A percentile compares a stretch with the other conserved stretches of the same genome.
Evolutionary conservation across 371 early-diverging fungal species (phyloP).

Genomic region (Paraphysoderma sedebokerense): DNA sequence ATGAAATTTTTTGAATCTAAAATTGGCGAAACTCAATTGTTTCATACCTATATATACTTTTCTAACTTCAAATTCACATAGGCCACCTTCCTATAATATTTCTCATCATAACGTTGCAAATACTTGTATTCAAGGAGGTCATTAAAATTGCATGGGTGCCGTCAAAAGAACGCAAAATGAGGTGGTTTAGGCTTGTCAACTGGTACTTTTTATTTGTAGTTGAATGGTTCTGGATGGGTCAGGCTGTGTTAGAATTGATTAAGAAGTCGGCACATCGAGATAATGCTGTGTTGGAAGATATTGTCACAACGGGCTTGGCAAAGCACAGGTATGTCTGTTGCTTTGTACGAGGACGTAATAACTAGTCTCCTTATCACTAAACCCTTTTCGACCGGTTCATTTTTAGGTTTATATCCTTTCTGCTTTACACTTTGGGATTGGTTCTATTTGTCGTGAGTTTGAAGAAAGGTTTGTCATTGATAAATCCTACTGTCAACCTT

Average conservation of each 20-base stretch:
- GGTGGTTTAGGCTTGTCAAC: slow-evolving; percentile 84
- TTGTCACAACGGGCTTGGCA: too few species aligned
- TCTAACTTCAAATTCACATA: slow-evolving; percentile 14
- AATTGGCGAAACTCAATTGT: background rate
- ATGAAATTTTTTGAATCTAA: background rate
- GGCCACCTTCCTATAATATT: slow-evolving; percentile 64
- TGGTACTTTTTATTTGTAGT: slow-evolving; percentile 40
- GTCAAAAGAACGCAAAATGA: slow-evolving; percentile 63
- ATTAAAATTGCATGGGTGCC: slow-evolving; percentile 71
- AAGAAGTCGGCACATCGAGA: too few species aligned
- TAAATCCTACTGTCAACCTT: too few species aligned
- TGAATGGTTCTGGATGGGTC: too few species aligned
- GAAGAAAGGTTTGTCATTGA: slow-evolving; percentile 63
- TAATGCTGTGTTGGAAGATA: too few species aligned
- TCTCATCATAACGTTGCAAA: slow-evolving; percentile 65
- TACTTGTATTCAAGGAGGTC: slow-evolving; percentile 71
- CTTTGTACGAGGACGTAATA: too few species aligned
- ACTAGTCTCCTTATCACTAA: slow-evolving; percentile 88
- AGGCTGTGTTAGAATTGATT: too few species aligned
- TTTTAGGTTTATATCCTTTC: slow-evolving; percentile 78
- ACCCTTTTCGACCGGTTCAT: slow-evolving; percentile 71
- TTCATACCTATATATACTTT: too few species aligned
- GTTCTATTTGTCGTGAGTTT: slow-evolving; percentile 86
- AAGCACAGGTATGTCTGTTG: too few species aligned
- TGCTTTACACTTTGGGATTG: slow-evolving; percentile 71